Evolutionary conservation across 2,329 filamentous ascomycete species (phyloP).

Genomic region (Fusarium dlaminii): DNA sequence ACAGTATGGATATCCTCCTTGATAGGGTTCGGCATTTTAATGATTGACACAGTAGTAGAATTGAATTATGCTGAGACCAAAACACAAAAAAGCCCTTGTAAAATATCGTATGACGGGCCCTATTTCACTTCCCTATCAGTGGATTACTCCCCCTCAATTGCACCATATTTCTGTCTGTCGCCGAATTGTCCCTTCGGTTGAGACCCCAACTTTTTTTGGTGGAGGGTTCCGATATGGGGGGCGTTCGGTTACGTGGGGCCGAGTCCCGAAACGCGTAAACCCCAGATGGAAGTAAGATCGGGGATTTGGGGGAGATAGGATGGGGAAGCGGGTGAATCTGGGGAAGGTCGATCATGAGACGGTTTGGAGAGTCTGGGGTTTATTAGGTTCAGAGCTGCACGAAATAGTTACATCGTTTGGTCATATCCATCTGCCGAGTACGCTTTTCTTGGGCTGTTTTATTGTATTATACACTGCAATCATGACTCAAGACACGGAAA

Average conservation of each 20-base stretch:
- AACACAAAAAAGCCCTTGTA: neutral
- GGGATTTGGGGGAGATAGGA: neutral
- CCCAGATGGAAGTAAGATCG: neutral
- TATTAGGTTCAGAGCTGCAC: neutral
- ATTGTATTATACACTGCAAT: neutral
- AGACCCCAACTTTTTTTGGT: neutral
- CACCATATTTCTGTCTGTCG: neutral
- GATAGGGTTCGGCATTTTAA: conserved; percentile 44
- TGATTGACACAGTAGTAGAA: neutral
- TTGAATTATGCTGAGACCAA: neutral
- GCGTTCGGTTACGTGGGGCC: conserved; percentile 19
- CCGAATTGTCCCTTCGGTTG: conserved; percentile 3
- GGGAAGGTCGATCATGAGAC: neutral
- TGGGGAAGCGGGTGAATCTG: neutral
- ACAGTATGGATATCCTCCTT: conserved; percentile 41
- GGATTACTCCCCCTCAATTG: neutral
- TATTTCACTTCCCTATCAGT: neutral
- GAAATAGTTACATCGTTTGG: neutral
- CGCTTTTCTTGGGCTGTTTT: neutral
- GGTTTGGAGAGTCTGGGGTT: neutral
- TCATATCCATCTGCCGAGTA: neutral
- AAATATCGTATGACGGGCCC: neutral
- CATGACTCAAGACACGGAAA: conserved; percentile 2
- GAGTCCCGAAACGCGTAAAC: conserved; percentile 17
- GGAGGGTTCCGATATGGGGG: conserved; percentile 26